Percentiles rank a stretch among this genome's conserved stretches.
These are phyloP conservation scores for Prunus yedoensis DNA, from an alignment of 331 rosid species.

Conservation along the genomic window DNA sequence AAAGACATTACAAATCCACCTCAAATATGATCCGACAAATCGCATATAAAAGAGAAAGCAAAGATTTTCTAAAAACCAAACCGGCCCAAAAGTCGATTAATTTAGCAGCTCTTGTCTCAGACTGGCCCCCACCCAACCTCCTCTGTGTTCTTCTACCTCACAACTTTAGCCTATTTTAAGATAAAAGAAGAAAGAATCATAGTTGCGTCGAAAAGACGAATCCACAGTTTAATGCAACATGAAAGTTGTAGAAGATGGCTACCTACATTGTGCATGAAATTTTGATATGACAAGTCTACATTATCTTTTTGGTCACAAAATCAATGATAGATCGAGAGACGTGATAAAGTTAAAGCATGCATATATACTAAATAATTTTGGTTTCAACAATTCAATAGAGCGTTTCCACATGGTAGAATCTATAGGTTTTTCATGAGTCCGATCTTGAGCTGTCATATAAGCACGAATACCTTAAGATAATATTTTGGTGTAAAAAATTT, in stretches of 20 bases:
- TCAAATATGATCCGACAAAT: conserved; percentile 7
- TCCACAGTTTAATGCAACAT: not conserved
- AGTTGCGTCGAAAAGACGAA: not conserved
- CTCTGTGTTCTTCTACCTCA: not conserved
- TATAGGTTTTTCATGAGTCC: no score
- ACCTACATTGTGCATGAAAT: not conserved
- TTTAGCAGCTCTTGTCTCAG: not conserved
- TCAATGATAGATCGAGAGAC: not conserved
- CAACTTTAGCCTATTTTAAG: conserved; percentile 3
- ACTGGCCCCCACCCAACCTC: not conserved
- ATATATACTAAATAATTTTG: not conserved
- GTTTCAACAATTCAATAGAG: no score
- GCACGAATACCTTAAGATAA: no score
- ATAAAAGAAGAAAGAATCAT: not conserved
- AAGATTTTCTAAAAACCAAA: not conserved
- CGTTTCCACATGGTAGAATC: no score
- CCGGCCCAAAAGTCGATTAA: not conserved
- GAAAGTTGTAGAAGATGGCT: not conserved
- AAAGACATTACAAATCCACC: not conserved
- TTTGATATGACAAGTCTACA: not conserved
- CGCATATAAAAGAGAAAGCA: conserved; percentile 5
- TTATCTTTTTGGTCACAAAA: not conserved
- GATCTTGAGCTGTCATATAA: no score
- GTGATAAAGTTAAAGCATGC: not conserved
- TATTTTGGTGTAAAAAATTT: no score